Percentiles rank a stretch among this genome's conserved stretches.
phyloP scores from a whole-genome alignment of 164 flowering plant genomes.

The Vitis cinerea region DNA sequence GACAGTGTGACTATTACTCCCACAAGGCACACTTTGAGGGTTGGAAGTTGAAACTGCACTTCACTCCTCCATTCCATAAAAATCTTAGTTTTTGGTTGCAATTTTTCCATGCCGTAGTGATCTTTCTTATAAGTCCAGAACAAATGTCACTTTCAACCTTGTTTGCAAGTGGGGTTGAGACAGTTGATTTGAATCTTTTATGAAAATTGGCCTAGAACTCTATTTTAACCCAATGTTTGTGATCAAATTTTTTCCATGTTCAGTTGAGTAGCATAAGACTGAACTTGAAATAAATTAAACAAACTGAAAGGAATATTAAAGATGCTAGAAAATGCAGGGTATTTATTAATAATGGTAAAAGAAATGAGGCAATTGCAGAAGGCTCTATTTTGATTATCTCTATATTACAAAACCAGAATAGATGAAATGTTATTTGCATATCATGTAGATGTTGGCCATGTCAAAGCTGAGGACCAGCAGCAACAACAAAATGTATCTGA shows the following conservation, averaged over 20 bases:
- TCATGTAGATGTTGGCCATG: slow-evolving; percentile 46
- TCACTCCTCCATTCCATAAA: too few relatives aligned
- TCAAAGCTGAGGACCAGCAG: slow-evolving; percentile 64
- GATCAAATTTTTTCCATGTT: neutral
- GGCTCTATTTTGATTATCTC: too few relatives aligned
- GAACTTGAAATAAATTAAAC: neutral
- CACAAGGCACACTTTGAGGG: too few relatives aligned
- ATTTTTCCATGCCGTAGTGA: too few relatives aligned
- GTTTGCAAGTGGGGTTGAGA: neutral
- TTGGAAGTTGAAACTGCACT: too few relatives aligned
- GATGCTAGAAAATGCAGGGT: too few relatives aligned
- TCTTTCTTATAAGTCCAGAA: too few relatives aligned
- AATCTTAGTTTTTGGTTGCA: too few relatives aligned
- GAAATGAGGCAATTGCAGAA: too few relatives aligned
- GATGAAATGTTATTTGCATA: neutral
- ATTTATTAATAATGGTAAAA: too few relatives aligned
- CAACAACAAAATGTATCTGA: slow-evolving; percentile 56
- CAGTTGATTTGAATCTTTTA: neutral
- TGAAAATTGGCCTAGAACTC: neutral
- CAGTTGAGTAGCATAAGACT: neutral
- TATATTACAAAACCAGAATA: neutral
- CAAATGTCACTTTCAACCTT: neutral
- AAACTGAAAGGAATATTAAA: neutral
- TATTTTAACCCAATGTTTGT: neutral
- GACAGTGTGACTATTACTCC: too few relatives aligned